phyloP scores from a whole-genome alignment of 2,329 filamentous ascomycete genomes.

The Colletotrichum musicola region DNA sequence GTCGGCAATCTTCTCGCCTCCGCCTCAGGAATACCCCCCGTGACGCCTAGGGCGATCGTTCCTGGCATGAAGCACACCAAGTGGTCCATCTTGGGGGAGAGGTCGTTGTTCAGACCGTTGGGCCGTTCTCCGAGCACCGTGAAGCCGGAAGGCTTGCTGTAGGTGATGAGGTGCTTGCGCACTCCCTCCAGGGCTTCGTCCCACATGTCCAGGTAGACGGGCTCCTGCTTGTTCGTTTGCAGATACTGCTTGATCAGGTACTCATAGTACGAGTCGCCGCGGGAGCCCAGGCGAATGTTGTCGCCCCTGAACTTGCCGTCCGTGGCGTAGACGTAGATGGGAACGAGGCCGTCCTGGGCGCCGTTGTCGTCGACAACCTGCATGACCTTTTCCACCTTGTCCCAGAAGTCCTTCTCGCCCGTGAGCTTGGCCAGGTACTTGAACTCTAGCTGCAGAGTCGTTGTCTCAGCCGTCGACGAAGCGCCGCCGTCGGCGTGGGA shows the following conservation, averaged over 20 bases:
- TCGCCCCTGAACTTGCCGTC: slow-evolving; percentile 82
- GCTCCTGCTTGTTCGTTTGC: slow-evolving; percentile 89
- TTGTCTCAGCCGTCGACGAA: slow-evolving; percentile 93
- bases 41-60: slow-evolving; percentile 90
- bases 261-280: slow-evolving; percentile 98
- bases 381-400: slow-evolving; percentile 91
- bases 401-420: slow-evolving; percentile 93
- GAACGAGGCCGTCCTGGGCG: slow-evolving; percentile 83
- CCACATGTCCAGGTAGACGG: slow-evolving; percentile 93
- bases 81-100: slow-evolving; percentile 97
- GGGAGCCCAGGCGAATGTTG: slow-evolving; percentile 92
- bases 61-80: slow-evolving; percentile 98
- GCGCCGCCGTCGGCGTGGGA: slow-evolving; percentile 89
- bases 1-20: slow-evolving; percentile 78
- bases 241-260: slow-evolving; percentile 99
- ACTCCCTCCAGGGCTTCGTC: slow-evolving; percentile 86
- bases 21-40: slow-evolving; percentile 79
- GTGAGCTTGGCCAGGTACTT: slow-evolving; percentile 97
- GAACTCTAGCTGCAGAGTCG: slow-evolving; percentile 93
- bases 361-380: slow-evolving; percentile 88
- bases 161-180: slow-evolving; percentile 92
- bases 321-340: slow-evolving; percentile 89
- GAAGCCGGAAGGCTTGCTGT: slow-evolving; percentile 82
- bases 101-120: slow-evolving; percentile 71
- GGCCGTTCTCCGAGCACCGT: slow-evolving; percentile 93